Conservation (phyloP, 208 protist genomes). For the Leptomonas pyrrhocoris region DNA sequence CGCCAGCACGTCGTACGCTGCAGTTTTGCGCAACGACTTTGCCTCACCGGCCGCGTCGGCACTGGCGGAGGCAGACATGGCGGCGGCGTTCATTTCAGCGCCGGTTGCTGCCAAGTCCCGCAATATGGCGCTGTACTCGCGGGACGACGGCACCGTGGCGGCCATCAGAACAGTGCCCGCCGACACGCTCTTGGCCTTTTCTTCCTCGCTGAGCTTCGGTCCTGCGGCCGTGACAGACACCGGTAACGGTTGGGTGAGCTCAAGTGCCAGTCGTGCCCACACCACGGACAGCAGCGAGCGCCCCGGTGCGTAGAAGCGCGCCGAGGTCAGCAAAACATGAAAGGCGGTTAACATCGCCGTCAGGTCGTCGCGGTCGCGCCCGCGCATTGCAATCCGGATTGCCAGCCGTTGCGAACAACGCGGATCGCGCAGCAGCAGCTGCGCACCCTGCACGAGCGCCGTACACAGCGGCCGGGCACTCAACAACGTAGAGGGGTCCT, state of each 20-base stretch:
- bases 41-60: neutral
- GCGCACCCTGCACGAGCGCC: slow-evolving; percentile 31
- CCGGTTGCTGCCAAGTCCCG: slow-evolving; percentile 9
- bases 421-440: slow-evolving; percentile 31
- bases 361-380: slow-evolving; percentile 49
- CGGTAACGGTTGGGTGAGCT: slow-evolving; percentile 29
- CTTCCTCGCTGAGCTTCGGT: neutral
- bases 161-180: neutral
- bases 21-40: neutral
- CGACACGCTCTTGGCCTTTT: neutral
- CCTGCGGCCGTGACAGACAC: neutral
- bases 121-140: slow-evolving; percentile 20
- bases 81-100: neutral
- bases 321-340: slow-evolving; percentile 19
- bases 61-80: neutral
- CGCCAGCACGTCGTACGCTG: neutral
- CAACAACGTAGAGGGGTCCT: no score
- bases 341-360: slow-evolving; percentile 36
- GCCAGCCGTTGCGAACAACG: slow-evolving; percentile 38
- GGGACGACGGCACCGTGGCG: slow-evolving; percentile 19
- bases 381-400: slow-evolving; percentile 45
- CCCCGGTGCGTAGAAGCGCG: slow-evolving; percentile 24
- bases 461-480: slow-evolving; percentile 23
- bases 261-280: slow-evolving; percentile 31
- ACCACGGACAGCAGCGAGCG: slow-evolving; percentile 35